Percentiles rank a stretch among this genome's conserved stretches.
phyloP scores from a whole-genome alignment of 768 basidiomycete species.

The Terana coerulea region DNA sequence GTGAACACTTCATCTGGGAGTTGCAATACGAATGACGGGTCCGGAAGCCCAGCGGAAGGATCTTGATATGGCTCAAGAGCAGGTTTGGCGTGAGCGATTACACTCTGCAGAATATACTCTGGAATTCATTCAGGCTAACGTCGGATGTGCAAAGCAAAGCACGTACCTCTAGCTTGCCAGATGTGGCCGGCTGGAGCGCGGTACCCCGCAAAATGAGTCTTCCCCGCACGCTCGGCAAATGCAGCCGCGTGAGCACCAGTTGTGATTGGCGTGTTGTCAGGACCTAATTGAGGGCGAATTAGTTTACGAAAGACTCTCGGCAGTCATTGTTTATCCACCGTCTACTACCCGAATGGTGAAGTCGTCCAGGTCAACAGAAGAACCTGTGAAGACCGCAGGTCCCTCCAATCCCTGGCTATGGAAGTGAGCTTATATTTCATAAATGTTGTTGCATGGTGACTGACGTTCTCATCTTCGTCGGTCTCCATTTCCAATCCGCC shows the following conservation, averaged over 20 bases:
- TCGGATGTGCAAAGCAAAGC: background rate
- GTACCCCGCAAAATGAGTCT: constrained; percentile 66
- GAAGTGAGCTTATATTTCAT: background rate
- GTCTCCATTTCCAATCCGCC: constrained; percentile 80
- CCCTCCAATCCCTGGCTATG: constrained; percentile 67
- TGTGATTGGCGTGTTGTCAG: constrained; percentile 50
- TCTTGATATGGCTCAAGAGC: constrained; percentile 54
- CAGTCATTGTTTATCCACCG: constrained; percentile 38
- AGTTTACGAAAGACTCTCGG: background rate
- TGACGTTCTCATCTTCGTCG: constrained; percentile 69
- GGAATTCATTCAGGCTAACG: constrained; percentile 1
- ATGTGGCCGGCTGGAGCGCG: constrained; percentile 56
- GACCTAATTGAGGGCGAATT: constrained; percentile 37
- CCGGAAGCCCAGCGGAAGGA: constrained; percentile 48
- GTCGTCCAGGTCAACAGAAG: constrained; percentile 74
- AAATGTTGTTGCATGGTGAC: constrained; percentile 21
- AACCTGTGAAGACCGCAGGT: constrained; percentile 65
- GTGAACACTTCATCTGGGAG: constrained; percentile 71
- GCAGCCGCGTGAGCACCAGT: constrained; percentile 51
- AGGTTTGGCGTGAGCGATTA: constrained; percentile 55
- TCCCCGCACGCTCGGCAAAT: constrained; percentile 62
- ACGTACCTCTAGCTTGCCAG: constrained; percentile 83
- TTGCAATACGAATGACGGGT: constrained; percentile 76
- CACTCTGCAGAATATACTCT: constrained; percentile 63
- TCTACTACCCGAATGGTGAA: constrained; percentile 80